Base-by-base conservation (phyloP, 164 flowering plant species). In the Vitis labrusca region DNA sequence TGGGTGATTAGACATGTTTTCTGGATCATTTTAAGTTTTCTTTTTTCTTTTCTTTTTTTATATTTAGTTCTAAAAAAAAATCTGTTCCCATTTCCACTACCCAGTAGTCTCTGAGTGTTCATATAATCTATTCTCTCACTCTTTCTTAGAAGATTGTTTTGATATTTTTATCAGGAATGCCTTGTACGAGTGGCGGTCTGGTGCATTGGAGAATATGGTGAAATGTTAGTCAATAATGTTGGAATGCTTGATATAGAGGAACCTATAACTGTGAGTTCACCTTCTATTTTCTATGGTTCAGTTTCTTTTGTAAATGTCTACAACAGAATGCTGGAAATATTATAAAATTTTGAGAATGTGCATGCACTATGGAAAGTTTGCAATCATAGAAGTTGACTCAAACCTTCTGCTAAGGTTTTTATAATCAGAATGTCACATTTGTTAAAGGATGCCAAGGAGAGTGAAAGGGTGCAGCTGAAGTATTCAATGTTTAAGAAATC, bases 121-220 rank as follows among this genome's bases (percentile, higher is more conserved):
- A 37, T 37, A 37, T 37, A 37, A 37, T 6, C 44, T 37, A 37
- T 37, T 37, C 44, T 37, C 7, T 37, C 23, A 9, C 29, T 4
- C 44, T 44, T 50, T 32, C n/a, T 68, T 15, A 53, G 12, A 16
- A 74, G 15, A 48, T 11, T 29, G 4, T n/a, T 23, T 56, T 65
- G 9, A 17, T 64, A 1, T 69, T 61, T 71, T 64, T 5, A 15
- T 65, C 84, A 96, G 99, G 99, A 91, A 88, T 84, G 82, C 75
- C 97, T 96, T 82, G 88, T 92, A 73, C 91, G 91, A 61, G 97
- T 96, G 71, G 94, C 94, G 30, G 87, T 96, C 55, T 96, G 99
- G 99, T 96, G 98, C 80, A 92, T 96, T 64, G 99, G 99, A 37
- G 99, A 96, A 84, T 96, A 93, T 85, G 97, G 97, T 74, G 98